Base-by-base conservation (phyloP, 2,329 filamentous ascomycete species). In the Penicillium brasilianum region DNA sequence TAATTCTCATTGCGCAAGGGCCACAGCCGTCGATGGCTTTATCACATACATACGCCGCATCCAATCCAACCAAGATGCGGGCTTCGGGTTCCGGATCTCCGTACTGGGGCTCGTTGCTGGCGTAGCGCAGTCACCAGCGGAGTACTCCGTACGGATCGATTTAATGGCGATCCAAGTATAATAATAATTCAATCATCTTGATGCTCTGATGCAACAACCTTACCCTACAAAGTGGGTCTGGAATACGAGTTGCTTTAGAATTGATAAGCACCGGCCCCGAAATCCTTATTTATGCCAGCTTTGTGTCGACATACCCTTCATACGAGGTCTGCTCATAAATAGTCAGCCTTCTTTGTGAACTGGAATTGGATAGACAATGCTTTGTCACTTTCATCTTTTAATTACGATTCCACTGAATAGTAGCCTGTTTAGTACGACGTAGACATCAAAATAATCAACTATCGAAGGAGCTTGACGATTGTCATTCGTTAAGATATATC, bases 261-360 rank as follows among this genome's bases (percentile, higher is more conserved):
- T 28, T 28, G 28, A 34, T 50, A 50, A 20, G 48, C 48, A 50
- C 20, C 28, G 34, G 34, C 4, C 48, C 48, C 48, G 48, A 50
- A 50, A 18, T 50, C 48, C 48, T 50, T 34, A 50, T 50, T 50
- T 50, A 50, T 50, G 48, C 30, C 48, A 14, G 25, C 30, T 9
- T 34, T 50, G 48, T 50, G 48, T 34, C 30, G n/a, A 20, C 34
- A 28, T 4, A 34, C 4, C 48, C 4, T 34, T 50, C 48, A 50
- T 49, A 49, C 46, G n/a, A 32, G 28, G 8, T 16, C 14, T 28
- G 9, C 34, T 50, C 48, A 50, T 34, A 34, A 50, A 11, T 22
- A 18, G 18, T 20, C 4, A 14, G 20, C n/a, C 11, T 9, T 20
- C 48, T 34, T 34, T 10, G 6, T 9, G 3, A n/a, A 11, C 11